These are phyloP conservation scores for Phialophora verrucosa DNA, from an alignment of 2,329 filamentous ascomycete species.

Conservation along the genomic window DNA sequence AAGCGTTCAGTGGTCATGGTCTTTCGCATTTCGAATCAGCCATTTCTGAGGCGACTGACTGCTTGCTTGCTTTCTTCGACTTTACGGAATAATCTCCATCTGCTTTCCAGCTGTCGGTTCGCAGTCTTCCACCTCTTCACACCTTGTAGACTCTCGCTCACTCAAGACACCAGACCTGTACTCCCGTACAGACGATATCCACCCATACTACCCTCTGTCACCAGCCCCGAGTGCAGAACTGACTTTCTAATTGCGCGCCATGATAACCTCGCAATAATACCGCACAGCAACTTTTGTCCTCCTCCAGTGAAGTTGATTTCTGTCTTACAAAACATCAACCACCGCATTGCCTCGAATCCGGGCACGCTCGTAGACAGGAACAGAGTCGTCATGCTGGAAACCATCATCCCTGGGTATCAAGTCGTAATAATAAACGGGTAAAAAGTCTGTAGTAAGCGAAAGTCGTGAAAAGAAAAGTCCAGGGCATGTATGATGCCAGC, in stretches of 20 bases:
- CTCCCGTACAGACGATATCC: not conserved
- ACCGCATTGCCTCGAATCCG: not conserved
- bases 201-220: not conserved
- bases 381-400: constrained; percentile 20
- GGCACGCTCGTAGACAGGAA: constrained; percentile 13
- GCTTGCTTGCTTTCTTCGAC: not conserved
- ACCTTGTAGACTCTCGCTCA: not conserved
- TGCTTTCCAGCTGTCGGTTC: not conserved
- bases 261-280: not conserved
- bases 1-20: not conserved
- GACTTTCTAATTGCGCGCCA: not conserved
- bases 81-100: not conserved
- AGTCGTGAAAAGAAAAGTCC: constrained; percentile 29
- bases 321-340: not conserved
- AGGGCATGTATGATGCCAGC: constrained; percentile 11
- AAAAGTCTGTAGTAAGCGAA: constrained; percentile 25
- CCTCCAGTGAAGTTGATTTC: not conserved
- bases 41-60: not conserved
- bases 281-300: constrained; percentile 3
- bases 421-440: constrained; percentile 31
- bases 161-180: not conserved
- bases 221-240: not conserved
- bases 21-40: not conserved
- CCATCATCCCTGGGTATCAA: constrained; percentile 34
- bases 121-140: not conserved